Percentiles rank a stretch among this genome's conserved stretches.
phyloP scores from a whole-genome alignment of 2,329 filamentous ascomycete genomes.

The Geosmithia putterillii region DNA sequence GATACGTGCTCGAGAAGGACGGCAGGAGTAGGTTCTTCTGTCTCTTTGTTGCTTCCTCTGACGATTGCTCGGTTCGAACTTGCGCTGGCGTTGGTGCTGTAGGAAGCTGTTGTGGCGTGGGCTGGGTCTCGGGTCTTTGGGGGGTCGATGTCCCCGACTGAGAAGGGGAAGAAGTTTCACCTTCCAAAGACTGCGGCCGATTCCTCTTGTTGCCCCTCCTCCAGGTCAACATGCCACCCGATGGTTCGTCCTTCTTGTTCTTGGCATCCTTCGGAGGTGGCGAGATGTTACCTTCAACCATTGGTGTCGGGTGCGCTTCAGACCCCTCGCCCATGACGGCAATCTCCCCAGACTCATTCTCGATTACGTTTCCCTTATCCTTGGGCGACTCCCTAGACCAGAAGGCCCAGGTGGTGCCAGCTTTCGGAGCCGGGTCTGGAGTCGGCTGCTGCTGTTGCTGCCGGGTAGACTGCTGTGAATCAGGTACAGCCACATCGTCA shows the following conservation, averaged over 20 bases:
- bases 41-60: constrained; percentile 14
- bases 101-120: too few relatives aligned
- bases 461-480: constrained; percentile 20
- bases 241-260: constrained; percentile 17
- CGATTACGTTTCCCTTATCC: constrained; percentile 12
- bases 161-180: constrained; percentile 21
- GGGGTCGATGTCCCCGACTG: constrained; percentile 13
- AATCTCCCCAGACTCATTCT: constrained; percentile 34
- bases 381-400: constrained; percentile 53
- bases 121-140: constrained; percentile 3
- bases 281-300: constrained; percentile 29
- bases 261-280: constrained; percentile 17
- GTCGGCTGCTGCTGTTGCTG: constrained; percentile 4
- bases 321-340: constrained; percentile 46
- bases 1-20: constrained; percentile 57
- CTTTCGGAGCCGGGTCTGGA: constrained; percentile 26
- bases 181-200: constrained; percentile 34
- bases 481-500: constrained; percentile 28
- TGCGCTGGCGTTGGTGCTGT: constrained; percentile 3
- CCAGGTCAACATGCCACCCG: constrained; percentile 17
- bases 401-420: constrained; percentile 66
- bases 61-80: constrained; percentile 8
- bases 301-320: constrained; percentile 38
- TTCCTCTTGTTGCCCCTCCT: constrained; percentile 34
- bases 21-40: constrained; percentile 57